Conservation (phyloP, 331 rosid genomes). For the Acacia concinna region DNA sequence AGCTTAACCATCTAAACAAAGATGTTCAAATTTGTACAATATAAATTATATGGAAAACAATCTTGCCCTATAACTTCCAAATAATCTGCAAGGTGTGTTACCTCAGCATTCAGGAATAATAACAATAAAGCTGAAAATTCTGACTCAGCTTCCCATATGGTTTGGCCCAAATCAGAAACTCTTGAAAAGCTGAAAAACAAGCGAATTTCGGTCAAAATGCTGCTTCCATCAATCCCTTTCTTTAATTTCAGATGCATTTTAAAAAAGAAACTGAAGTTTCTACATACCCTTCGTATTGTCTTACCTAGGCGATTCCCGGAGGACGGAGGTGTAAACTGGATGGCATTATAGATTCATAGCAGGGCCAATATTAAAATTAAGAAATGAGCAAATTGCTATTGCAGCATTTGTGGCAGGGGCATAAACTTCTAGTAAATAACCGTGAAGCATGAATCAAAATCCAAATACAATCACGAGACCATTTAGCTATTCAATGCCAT, state of each 20-base stretch:
- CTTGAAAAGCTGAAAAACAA: not conserved
- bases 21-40: not conserved
- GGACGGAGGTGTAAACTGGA: not conserved
- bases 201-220: not conserved
- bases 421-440: not conserved
- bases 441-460: not conserved
- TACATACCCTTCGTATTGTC: not conserved
- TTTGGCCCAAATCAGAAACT: not conserved
- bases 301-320: not conserved
- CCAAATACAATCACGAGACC: constrained; percentile 39
- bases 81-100: not conserved
- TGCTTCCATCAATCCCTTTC: not conserved
- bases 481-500: constrained; percentile 53
- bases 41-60: not conserved
- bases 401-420: not conserved
- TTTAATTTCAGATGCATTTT: too few species aligned
- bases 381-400: not conserved
- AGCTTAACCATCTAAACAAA: not conserved
- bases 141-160: not conserved
- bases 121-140: not conserved
- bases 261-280: not conserved
- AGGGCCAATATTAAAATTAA: not conserved
- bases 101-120: not conserved
- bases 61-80: too few species aligned
- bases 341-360: not conserved